Evolutionary conservation across 176 grass and related monocot species (phyloP).

Genomic region (Musa acuminata): DNA sequence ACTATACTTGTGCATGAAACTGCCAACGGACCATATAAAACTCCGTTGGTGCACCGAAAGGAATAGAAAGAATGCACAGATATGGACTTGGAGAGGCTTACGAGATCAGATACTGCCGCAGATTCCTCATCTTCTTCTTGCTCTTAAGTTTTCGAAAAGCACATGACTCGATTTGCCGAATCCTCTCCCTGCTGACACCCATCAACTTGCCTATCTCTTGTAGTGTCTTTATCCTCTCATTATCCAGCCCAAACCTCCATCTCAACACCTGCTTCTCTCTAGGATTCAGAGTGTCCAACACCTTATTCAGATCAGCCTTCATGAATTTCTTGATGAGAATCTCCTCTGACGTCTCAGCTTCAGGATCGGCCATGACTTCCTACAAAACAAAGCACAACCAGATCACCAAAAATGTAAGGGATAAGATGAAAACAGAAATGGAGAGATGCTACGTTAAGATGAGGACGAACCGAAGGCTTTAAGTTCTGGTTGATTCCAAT

Average conservation of each 20-base stretch:
- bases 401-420: background rate
- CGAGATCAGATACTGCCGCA: slow-evolving; percentile 48
- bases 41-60: too few species aligned
- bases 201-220: slow-evolving; percentile 53
- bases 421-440: background rate
- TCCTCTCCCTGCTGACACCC: slow-evolving; percentile 74
- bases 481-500: slow-evolving; percentile 43
- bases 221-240: slow-evolving; percentile 50
- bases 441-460: background rate
- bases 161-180: slow-evolving; percentile 60
- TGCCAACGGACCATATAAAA: too few species aligned
- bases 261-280: slow-evolving; percentile 65
- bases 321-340: slow-evolving; percentile 48
- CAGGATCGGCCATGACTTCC: slow-evolving; percentile 56
- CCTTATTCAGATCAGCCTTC: slow-evolving; percentile 54
- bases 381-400: slow-evolving; percentile 17
- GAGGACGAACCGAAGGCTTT: slow-evolving; percentile 55
- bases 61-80: too few species aligned
- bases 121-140: slow-evolving; percentile 44
- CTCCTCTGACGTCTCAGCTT: slow-evolving; percentile 56
- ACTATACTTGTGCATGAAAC: too few species aligned
- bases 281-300: slow-evolving; percentile 51
- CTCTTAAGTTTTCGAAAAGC: slow-evolving; percentile 67
- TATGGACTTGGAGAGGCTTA: background rate
- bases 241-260: slow-evolving; percentile 64